Conservation (phyloP, 345 rosid species). For the Lepidium didymum region DNA sequence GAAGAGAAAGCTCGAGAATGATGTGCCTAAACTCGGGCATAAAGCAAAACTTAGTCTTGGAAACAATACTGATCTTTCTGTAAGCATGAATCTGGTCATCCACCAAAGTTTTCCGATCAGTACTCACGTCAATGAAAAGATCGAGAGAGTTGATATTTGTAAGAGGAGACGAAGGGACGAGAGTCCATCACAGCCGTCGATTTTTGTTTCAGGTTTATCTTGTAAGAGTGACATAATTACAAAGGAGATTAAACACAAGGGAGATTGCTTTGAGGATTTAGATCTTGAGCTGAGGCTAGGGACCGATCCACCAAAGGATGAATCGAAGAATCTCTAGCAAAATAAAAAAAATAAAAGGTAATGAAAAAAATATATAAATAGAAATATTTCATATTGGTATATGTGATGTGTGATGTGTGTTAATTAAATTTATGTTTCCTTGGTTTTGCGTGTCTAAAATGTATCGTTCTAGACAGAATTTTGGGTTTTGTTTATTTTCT, state of each 20-base stretch:
- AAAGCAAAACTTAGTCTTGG: slow-evolving; percentile 33
- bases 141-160: slow-evolving; percentile 15
- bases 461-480: background rate
- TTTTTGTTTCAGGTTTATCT: slow-evolving; percentile 35
- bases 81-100: slow-evolving; percentile 59
- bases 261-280: slow-evolving; percentile 47
- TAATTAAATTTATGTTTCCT: slow-evolving; percentile 12
- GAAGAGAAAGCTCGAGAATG: slow-evolving; percentile 24
- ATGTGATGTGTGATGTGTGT: slow-evolving; percentile 10
- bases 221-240: slow-evolving; percentile 28
- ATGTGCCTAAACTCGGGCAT: slow-evolving; percentile 23
- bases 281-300: slow-evolving; percentile 98
- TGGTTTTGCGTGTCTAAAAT: slow-evolving; percentile 14
- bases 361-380: background rate
- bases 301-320: slow-evolving; percentile 41
- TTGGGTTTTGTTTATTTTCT: background rate
- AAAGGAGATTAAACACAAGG: slow-evolving; percentile 34
- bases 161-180: slow-evolving; percentile 48
- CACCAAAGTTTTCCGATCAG: slow-evolving; percentile 36
- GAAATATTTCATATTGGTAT: background rate
- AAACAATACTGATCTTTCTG: slow-evolving; percentile 39
- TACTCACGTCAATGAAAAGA: slow-evolving; percentile 27
- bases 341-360: background rate
- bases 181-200: slow-evolving; percentile 39
- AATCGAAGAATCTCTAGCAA: slow-evolving; percentile 14